These are phyloP conservation scores for Grosmannia penicillata DNA, from an alignment of 2,329 filamentous ascomycete genomes.

Conservation along the genomic window DNA sequence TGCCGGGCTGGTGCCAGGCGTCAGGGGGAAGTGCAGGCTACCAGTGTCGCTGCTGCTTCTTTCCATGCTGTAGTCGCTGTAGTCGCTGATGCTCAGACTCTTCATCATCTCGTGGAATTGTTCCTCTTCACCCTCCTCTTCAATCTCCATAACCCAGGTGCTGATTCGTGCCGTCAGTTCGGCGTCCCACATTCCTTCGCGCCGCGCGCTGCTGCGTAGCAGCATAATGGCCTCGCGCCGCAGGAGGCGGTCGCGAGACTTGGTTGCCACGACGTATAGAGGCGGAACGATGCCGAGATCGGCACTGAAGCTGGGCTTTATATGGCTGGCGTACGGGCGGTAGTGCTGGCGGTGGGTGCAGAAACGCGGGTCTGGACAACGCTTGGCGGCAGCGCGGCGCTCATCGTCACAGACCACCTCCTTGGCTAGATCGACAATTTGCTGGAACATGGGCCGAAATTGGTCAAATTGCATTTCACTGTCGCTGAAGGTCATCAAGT, in stretches of 20 bases:
- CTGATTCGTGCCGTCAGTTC: constrained; percentile 40
- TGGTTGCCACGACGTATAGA: constrained; percentile 51
- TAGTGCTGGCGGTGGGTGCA: constrained; percentile 18
- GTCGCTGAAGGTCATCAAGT: constrained; percentile 44
- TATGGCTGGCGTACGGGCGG: constrained; percentile 23
- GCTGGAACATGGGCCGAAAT: constrained; percentile 34
- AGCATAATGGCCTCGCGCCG: constrained; percentile 47
- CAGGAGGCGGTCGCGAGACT: constrained; percentile 42
- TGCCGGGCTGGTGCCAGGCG: constrained; percentile 14
- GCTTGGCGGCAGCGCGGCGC: constrained; percentile 28
- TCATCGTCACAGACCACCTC: constrained; percentile 48
- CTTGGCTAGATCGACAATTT: constrained; percentile 40
- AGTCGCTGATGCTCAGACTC: background rate
- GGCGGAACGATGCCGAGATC: constrained; percentile 50
- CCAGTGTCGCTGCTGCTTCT: too few relatives aligned
- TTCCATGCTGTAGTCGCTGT: background rate
- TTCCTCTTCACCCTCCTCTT: constrained; percentile 28
- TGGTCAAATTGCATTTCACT: constrained; percentile 43
- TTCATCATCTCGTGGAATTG: constrained; percentile 10
- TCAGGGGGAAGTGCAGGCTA: too few relatives aligned
- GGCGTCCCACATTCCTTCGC: constrained; percentile 59
- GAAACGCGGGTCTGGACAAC: constrained; percentile 26
- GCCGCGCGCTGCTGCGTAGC: constrained; percentile 40
- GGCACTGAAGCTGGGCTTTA: constrained; percentile 48
- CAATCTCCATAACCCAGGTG: constrained; percentile 38